phyloP scores from a whole-genome alignment of 805 yeast genomes.

The Nadsonia fulvescens region DNA sequence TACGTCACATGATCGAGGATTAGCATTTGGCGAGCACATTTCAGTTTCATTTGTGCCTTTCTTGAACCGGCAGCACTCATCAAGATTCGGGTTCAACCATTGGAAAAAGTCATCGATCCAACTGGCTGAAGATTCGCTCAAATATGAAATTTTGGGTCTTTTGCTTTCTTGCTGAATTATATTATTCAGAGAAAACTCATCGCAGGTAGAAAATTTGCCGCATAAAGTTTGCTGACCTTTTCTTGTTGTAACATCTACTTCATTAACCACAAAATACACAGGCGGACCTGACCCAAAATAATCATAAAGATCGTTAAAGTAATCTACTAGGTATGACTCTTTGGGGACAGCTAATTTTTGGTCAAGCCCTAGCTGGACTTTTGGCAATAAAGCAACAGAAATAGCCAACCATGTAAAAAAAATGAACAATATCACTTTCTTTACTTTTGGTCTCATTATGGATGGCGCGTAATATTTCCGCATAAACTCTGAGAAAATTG shows the following conservation, averaged over 20 bases:
- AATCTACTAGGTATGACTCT: slow-evolving; percentile 64
- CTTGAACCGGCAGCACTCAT: slow-evolving; percentile 65
- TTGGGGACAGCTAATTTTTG: slow-evolving; percentile 77
- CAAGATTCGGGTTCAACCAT: slow-evolving; percentile 75
- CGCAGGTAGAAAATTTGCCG: slow-evolving; percentile 75
- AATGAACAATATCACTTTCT: slow-evolving; percentile 29
- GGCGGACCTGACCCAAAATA: slow-evolving; percentile 86
- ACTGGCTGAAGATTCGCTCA: slow-evolving; percentile 69
- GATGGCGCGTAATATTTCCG: slow-evolving; percentile 38
- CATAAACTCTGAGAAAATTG: slow-evolving; percentile 25
- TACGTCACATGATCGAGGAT: slow-evolving; percentile 52
- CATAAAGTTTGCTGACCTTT: slow-evolving; percentile 57
- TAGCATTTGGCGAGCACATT: slow-evolving; percentile 48
- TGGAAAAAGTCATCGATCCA: slow-evolving; percentile 87
- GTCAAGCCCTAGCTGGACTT: slow-evolving; percentile 62
- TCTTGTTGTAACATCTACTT: slow-evolving; percentile 42
- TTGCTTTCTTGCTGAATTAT: slow-evolving; percentile 71
- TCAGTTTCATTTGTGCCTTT: slow-evolving; percentile 31
- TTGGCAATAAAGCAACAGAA: slow-evolving; percentile 53
- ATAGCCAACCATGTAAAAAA: slow-evolving; percentile 50
- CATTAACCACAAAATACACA: slow-evolving; percentile 63
- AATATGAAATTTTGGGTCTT: slow-evolving; percentile 42
- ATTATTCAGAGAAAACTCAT: slow-evolving; percentile 60
- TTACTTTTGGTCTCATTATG: slow-evolving; percentile 30
- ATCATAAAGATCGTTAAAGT: slow-evolving; percentile 57